Percentiles rank a stretch among this genome's conserved stretches.
Evolutionary conservation across 148 eudicot species (phyloP).

Genomic region (Fagopyrum homotropicum): DNA sequence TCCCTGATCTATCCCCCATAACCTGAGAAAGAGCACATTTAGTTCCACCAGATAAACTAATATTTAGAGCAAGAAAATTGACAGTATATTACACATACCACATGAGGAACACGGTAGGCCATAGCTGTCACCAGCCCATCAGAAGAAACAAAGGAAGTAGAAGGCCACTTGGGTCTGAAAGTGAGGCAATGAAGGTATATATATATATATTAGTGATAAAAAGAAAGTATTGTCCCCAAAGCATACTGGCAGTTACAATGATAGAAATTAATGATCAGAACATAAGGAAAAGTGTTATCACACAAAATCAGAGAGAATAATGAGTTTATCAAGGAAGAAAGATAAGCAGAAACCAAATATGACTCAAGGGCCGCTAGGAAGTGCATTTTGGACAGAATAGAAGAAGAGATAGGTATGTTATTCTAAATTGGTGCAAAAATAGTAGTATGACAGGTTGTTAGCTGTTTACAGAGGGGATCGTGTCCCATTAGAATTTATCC

Average conservation of each 20-base stretch:
- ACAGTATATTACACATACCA: conserved; percentile 42
- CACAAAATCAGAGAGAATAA: too few relatives aligned
- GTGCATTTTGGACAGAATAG: too few relatives aligned
- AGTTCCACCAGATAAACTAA: conserved; percentile 13
- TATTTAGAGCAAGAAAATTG: neutral
- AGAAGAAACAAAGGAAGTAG: conserved; percentile 83
- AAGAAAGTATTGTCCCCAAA: neutral
- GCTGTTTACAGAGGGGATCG: too few relatives aligned
- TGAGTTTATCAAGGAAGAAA: too few relatives aligned
- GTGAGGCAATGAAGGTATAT: conserved; percentile 12
- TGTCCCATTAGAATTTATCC: too few relatives aligned
- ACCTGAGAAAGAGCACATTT: conserved; percentile 45
- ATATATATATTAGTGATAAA: neutral
- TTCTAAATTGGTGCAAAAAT: too few relatives aligned
- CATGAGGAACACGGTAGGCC: conserved; percentile 99
- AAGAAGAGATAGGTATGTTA: too few relatives aligned
- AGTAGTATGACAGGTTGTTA: too few relatives aligned
- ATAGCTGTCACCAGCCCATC: conserved; percentile 96
- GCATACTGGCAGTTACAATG: neutral
- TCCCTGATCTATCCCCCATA: conserved; percentile 97
- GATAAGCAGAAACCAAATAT: too few relatives aligned
- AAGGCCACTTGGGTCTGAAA: conserved; percentile 98
- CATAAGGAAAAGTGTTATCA: neutral
- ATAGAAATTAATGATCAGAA: neutral
- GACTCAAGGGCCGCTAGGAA: too few relatives aligned